Conservation (phyloP, 257 asterid species). For the Plantago elongata region DNA sequence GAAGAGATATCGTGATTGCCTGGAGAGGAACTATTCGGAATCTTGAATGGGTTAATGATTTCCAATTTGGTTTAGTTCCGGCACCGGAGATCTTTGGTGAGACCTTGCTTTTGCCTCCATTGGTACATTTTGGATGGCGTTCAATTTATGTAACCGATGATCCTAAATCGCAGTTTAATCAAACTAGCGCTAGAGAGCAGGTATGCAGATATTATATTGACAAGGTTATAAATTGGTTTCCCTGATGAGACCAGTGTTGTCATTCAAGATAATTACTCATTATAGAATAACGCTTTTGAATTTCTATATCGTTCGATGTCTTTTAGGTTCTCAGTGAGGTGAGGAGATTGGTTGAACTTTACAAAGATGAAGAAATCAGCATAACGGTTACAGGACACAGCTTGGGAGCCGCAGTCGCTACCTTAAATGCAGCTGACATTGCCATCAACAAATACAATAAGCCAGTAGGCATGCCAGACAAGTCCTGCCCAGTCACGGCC, state of each 20-base stretch:
- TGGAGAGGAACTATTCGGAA: conserved; percentile 55
- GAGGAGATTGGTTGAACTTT: conserved; percentile 26
- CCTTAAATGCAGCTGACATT: conserved; percentile 52
- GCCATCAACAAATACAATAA: conserved; percentile 37
- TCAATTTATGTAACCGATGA: conserved; percentile 31
- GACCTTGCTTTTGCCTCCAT: background rate
- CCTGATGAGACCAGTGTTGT: too few species aligned
- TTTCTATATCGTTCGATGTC: too few species aligned
- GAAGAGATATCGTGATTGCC: conserved; percentile 56
- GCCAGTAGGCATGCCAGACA: conserved; percentile 14
- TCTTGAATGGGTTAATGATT: conserved; percentile 49
- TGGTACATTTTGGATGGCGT: conserved; percentile 30
- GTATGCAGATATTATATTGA: too few species aligned
- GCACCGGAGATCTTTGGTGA: conserved; percentile 33
- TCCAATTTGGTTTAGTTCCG: conserved; percentile 35
- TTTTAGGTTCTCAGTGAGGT: conserved; percentile 44
- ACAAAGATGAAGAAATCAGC: conserved; percentile 46
- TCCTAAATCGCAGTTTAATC: background rate
- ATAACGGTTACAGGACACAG: conserved; percentile 65
- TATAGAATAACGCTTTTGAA: too few species aligned
- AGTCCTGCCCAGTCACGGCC: conserved; percentile 39
- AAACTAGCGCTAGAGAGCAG: background rate
- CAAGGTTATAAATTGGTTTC: too few species aligned
- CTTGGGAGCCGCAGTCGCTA: conserved; percentile 54
- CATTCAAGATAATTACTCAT: too few species aligned